These are phyloP conservation scores for Picochlorum sp. DNA, from an alignment of 139 green algal species.

Conservation along the genomic window DNA sequence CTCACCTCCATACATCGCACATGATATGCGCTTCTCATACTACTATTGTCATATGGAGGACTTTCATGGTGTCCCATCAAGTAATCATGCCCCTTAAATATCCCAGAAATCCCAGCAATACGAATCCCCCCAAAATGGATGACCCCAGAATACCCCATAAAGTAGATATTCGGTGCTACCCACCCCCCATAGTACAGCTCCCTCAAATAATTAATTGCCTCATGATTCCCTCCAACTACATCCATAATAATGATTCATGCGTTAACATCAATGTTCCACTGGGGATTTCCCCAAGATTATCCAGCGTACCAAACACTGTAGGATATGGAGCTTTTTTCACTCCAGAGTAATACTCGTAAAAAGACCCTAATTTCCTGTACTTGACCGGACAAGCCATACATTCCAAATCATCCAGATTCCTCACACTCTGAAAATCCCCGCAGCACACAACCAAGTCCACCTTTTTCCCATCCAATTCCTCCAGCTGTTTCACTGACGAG, in stretches of 20 bases:
- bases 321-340: conserved; percentile 64
- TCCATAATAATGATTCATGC: neutral
- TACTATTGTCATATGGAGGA: conserved; percentile 67
- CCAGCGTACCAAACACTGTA: conserved; percentile 84
- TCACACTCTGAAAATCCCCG: conserved; percentile 96
- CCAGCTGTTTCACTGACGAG: conserved; percentile 57
- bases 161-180: conserved; percentile 94
- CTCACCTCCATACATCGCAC: conserved; percentile 68
- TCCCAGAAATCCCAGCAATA: conserved; percentile 90
- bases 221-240: conserved; percentile 96
- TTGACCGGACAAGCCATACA: conserved; percentile 88
- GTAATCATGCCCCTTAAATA: conserved; percentile 77
- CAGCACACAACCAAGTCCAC: conserved; percentile 96
- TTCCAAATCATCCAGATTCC: conserved; percentile 91
- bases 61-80: conserved; percentile 70
- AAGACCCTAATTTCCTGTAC: conserved; percentile 82
- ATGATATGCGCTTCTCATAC: conserved; percentile 85
- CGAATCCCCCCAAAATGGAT: conserved; percentile 86
- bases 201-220: conserved; percentile 89
- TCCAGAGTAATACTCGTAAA: conserved; percentile 95
- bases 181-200: conserved; percentile 96
- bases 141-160: conserved; percentile 81
- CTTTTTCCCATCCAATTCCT: conserved; percentile 48
- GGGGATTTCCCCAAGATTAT: neutral
- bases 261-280: neutral